Evolutionary conservation across 208 protist species (phyloP), one percentile per base, ranked within the genome.

Genomic region (Leishmania major): DNA sequence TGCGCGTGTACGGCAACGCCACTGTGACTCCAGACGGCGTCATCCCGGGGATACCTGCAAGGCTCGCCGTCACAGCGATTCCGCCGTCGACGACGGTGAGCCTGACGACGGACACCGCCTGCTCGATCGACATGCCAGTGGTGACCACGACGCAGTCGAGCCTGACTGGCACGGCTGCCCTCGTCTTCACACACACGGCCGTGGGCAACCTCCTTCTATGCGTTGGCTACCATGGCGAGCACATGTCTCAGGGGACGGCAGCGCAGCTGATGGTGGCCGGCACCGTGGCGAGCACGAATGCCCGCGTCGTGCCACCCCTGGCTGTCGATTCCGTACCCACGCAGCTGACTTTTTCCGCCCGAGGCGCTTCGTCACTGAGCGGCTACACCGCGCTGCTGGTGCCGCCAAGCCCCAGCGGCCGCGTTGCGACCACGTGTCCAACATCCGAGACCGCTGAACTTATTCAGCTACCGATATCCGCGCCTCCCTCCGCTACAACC

Each of bases 1-100:
- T 95, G 78, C 60, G 55, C 8, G 88, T 92, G 69, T 93, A 95
- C 78, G 89, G 88, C 72, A 59, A 88, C 59, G 88, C 88, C 2
- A 80, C 74, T 8, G 60, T 91, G 59, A 79, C 70, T 10, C 89
- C 91, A 40, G 25, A 51, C 11, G 89, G 87, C n/a, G 74, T 95
- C 25, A 28, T 95, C 28, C 62, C 74, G 0, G 82, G 82, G 47
- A 72, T 90, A 25, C 55, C 80, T 0, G 88, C 84, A 25, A 75
- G 72, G 11, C 78, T 95, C 40, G 31, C 31, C 7, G 71, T 93
- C 19, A 82, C 88, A 15, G 62, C 75, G 4, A 70, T 93, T 43
- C 88, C 88, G 1, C 80, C 89, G 22, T 80, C 75, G 72, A 86
- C 86, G n/a, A 76, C 85, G 1, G 84, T 91, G 40, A 80, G 35